phyloP scores from a whole-genome alignment of 1,284 basidiomycete species.

The Cutaneotrichosporon sp. region DNA sequence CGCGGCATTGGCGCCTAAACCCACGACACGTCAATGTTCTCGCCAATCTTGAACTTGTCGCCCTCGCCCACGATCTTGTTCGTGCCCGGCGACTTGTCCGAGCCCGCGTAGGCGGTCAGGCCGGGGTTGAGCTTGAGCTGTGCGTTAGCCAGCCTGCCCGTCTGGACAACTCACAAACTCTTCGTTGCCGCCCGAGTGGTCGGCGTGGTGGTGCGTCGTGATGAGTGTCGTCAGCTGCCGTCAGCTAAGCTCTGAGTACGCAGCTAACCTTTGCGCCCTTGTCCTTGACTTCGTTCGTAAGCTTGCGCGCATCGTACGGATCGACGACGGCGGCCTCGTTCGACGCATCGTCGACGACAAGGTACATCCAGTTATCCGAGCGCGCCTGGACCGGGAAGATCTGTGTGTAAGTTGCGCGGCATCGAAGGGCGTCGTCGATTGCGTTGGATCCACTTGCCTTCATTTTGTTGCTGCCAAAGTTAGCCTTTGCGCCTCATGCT shows the following conservation, averaged over 20 bases:
- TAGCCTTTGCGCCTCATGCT: no score
- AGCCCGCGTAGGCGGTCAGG: conserved; percentile 78
- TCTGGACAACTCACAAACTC: conserved; percentile 49
- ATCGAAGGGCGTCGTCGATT: no score
- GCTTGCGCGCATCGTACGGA: conserved; percentile 71
- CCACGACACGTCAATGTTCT: conserved; percentile 64
- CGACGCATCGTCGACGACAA: conserved; percentile 67
- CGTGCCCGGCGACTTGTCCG: conserved; percentile 61
- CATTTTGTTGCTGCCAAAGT: no score
- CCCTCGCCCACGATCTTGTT: conserved; percentile 72
- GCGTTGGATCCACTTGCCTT: no score
- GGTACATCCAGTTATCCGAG: conserved; percentile 82
- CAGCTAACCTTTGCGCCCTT: conserved; percentile 57
- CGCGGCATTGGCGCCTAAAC: neutral
- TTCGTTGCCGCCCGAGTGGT: conserved; percentile 82
- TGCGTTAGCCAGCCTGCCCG: neutral
- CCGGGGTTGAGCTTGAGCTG: conserved; percentile 51
- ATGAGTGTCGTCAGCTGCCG: conserved; percentile 61
- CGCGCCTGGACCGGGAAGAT: conserved; percentile 70
- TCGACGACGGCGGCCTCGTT: conserved; percentile 63
- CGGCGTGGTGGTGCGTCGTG: conserved; percentile 83
- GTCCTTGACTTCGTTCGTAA: conserved; percentile 61
- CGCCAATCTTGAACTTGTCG: conserved; percentile 68
- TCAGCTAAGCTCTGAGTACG: neutral
- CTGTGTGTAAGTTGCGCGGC: conserved; percentile 23